Evolutionary conservation across 2,329 filamentous ascomycete genomes (phyloP), one percentile per base, ranked within the genome.

Genomic region (Aspergillus neotritici): DNA sequence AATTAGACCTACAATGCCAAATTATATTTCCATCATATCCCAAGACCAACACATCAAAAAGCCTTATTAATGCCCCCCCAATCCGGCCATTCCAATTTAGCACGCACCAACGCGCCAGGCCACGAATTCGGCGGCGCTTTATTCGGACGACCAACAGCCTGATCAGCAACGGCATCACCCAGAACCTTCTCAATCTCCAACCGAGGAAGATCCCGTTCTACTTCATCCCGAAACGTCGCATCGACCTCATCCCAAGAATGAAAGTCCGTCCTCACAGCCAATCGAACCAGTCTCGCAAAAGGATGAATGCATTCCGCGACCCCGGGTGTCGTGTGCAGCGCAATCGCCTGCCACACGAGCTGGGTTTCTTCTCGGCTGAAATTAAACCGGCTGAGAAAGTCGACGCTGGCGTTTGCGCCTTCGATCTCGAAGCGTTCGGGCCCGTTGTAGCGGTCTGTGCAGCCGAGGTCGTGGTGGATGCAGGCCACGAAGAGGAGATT

Each of bases 261-360:
- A 43, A 73, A 73, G 46, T 73, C 70, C 12, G 66, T 60, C 30
- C 64, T 40, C 3, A 72, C 64, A 4, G 58, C 70, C 28, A 53
- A 30, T 10, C 67, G 52, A 17, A 73, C 60, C 4, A 71, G 44
- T 12, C 60, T 50, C 5, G 66, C 55, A 31, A 73, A 52, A 12
- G 64, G 54, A 25, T 59, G 55, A 32, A 73, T 72, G 1, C 67
- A 55, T 50, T 73, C 67, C n/a, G 67, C 69, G 38, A 74, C 69
- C 0, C 65, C 63, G 3, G 66, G 64, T n/a, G 60, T 65, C 2
- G 66, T 72, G 44, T 74, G 70, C 28, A 70, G 49, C 0, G 70
- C 68, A 39, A 74, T 72, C 0, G 70, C 69, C 5, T 60, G 63
- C 70, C 70, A 73, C 13, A 71, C 66, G n/a, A 68, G 57, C 28